phyloP scores from a whole-genome alignment of 73 alveolate genomes.

The Effrenium voratum region DNA sequence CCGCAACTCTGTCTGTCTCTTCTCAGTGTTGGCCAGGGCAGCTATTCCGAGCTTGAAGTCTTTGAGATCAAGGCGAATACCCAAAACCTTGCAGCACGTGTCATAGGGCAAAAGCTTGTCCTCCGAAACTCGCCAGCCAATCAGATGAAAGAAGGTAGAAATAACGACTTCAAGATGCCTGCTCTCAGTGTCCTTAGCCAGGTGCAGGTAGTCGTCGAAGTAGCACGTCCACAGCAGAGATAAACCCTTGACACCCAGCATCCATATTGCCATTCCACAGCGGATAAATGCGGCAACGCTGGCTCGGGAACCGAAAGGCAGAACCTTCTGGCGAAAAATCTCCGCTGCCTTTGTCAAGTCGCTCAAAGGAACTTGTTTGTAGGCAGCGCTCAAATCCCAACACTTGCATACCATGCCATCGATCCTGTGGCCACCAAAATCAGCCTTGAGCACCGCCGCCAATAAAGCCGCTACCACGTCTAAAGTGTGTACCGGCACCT shows the following conservation, averaged over 20 bases:
- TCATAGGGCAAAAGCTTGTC: not conserved
- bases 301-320: not conserved
- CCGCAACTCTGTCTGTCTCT: not conserved
- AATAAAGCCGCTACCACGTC: slow-evolving; percentile 5
- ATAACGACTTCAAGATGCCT: not conserved
- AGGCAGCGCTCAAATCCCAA: slow-evolving; percentile 19
- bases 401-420: not conserved
- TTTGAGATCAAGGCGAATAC: not conserved
- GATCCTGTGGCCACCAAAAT: too few relatives aligned
- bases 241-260: not conserved
- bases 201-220: slow-evolving; percentile 35
- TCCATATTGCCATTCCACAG: not conserved
- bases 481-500: not conserved
- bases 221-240: not conserved
- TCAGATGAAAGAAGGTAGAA: not conserved
- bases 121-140: slow-evolving; percentile 16
- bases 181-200: not conserved
- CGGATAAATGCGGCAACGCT: not conserved
- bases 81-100: slow-evolving; percentile 20
- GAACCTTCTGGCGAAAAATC: not conserved
- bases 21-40: not conserved
- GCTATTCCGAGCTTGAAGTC: not conserved
- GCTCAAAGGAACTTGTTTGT: not conserved
- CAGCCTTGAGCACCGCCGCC: not conserved
- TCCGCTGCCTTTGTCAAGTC: not conserved